Conservation (phyloP, 345 rosid species). For the Litchi chinensis region DNA sequence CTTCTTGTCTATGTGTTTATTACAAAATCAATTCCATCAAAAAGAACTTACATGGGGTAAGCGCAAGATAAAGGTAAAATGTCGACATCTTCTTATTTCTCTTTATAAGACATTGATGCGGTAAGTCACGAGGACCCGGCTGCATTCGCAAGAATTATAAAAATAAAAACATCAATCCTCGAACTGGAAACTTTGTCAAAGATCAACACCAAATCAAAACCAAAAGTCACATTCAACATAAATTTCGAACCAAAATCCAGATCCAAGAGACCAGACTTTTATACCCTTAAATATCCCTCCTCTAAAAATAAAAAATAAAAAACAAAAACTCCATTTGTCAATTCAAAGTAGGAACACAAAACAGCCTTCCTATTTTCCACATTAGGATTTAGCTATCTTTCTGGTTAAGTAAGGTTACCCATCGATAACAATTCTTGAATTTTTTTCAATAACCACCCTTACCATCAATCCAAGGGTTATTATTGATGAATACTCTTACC, state of each 20-base stretch:
- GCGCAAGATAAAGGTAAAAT: constrained; percentile 73
- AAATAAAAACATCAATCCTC: constrained; percentile 17
- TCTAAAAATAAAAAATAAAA: background rate
- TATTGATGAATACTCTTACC: no score
- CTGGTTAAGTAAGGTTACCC: no score
- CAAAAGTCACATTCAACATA: background rate
- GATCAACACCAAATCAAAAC: constrained; percentile 5
- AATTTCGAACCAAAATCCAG: background rate
- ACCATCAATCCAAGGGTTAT: no score
- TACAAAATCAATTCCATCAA: background rate
- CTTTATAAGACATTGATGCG: constrained; percentile 77
- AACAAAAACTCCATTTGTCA: background rate
- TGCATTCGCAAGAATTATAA: constrained; percentile 40
- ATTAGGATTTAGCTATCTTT: no score
- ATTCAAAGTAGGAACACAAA: background rate
- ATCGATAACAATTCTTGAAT: no score
- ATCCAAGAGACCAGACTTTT: background rate
- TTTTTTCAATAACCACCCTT: no score
- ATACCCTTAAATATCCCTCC: background rate
- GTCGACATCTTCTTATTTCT: constrained; percentile 77
- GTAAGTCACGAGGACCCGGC: constrained; percentile 73
- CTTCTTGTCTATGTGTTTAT: background rate
- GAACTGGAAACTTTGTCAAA: background rate
- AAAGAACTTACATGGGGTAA: constrained; percentile 64
- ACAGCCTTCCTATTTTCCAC: background rate